Evolutionary conservation across 495 filamentous ascomycete genomes (phyloP), one percentile per base, ranked within the genome.

Genomic region (Hypoxylon fragiforme): DNA sequence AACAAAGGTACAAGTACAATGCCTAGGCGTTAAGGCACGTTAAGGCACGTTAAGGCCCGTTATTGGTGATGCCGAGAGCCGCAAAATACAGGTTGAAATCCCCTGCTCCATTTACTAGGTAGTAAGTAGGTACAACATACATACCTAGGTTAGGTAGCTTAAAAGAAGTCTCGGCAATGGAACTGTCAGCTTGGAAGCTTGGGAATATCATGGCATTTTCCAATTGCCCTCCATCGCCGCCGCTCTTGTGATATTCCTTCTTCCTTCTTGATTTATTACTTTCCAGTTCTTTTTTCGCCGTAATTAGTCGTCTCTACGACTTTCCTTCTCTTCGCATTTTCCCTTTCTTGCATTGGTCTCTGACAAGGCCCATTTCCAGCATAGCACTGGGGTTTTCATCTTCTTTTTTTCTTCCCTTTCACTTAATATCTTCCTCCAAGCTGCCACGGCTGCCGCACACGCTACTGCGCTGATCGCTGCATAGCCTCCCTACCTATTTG

Each of bases 31-130:
- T n/a, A n/a, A n/a, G n/a, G n/a, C n/a, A n/a, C n/a, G n/a, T n/a
- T n/a, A n/a, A n/a, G n/a, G n/a, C n/a, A n/a, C n/a, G n/a, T n/a
- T n/a, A n/a, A n/a, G n/a, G 1, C 16, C 34, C 44, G 24, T 24
- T 40, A 51, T 60, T 56, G 42, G 43, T 42, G 21, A 61, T 55
- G 51, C 57, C 47, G 32, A 62, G 51, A 62, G 58, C 58, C 58
- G 57, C 57, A 61, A 51, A 31, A 47, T 22, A 21, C 35, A 32
- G 32, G 50, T 43, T 22, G 12, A 15, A 42, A 30, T 46, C 57
- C 44, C 57, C 57, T 55, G 45, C 57, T 34, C 57, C 50, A 50
- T 49, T n/a, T n/a, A n/a, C n/a, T n/a, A n/a, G n/a, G n/a, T n/a
- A n/a, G n/a, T n/a, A n/a, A n/a, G n/a, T n/a, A n/a, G n/a, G n/a